Conservation (phyloP, 371 early-diverging fungal genomes). For the Basidiobolus heterosporus region DNA sequence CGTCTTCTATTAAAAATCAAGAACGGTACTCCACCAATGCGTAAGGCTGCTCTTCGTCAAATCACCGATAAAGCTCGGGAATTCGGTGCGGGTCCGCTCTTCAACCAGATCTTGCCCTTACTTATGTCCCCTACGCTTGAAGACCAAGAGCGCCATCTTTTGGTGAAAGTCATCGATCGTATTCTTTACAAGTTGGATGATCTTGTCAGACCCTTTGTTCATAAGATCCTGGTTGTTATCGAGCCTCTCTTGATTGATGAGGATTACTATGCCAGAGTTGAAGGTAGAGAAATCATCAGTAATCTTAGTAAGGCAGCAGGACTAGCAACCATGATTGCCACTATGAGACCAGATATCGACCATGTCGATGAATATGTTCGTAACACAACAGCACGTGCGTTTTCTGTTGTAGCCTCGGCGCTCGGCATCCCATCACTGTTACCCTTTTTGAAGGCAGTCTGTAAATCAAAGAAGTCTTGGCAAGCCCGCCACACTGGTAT, state of each 20-base stretch:
- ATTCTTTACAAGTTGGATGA: constrained; percentile 89
- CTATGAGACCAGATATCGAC: constrained; percentile 96
- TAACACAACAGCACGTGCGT: constrained; percentile 93
- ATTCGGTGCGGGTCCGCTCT: constrained; percentile 88
- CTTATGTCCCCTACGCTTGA: constrained; percentile 92
- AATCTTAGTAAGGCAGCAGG: constrained; percentile 96
- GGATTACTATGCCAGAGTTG: constrained; percentile 93
- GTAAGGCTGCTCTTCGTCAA: constrained; percentile 81
- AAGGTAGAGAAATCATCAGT: constrained; percentile 93
- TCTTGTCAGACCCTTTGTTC: constrained; percentile 88
- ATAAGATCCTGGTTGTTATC: constrained; percentile 93
- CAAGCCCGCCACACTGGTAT: constrained; percentile 97
- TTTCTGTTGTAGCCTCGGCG: constrained; percentile 92
- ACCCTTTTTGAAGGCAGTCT: constrained; percentile 92
- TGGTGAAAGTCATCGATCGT: constrained; percentile 94
- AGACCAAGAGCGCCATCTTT: constrained; percentile 92
- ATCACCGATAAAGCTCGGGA: constrained; percentile 92
- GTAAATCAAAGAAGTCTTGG: constrained; percentile 89
- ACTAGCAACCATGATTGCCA: constrained; percentile 92
- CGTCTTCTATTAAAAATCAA: constrained; percentile 87
- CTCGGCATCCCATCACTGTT: constrained; percentile 86
- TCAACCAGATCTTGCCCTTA: constrained; percentile 87
- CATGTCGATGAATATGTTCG: constrained; percentile 94
- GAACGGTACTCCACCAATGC: constrained; percentile 90
- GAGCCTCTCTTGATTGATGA: constrained; percentile 93